Base-by-base conservation (phyloP, 805 yeast genomes). In the Priceomyces medius region DNA sequence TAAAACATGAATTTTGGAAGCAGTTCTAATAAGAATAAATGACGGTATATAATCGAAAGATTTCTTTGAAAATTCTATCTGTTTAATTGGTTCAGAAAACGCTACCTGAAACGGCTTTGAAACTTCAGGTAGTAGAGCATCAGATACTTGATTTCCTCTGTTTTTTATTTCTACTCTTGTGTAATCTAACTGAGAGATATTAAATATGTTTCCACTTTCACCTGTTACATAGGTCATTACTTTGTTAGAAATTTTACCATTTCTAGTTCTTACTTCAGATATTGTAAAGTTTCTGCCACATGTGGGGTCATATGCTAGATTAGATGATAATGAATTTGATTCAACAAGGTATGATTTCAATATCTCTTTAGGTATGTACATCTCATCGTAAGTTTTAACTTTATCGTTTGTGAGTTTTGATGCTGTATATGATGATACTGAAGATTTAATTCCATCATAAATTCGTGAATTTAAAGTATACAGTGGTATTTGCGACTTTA, bases 11-110 rank as follows among this genome's bases (percentile, higher is more conserved):
- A 74, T 45, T 18, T 58, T 59, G 6, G 49, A 46, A 7, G 55
- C 55, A 0, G 79, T 72, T 31, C 80, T 54, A 1, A 74, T 63
- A 1, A 70, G 54, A 5, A 74, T 40, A 12, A 51, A 37, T 31
- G 61, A 58, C 7, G 68, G 50, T 5, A 45, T 37, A 18, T 55
- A 51, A 2, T 54, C 54, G 16, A 53, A 47, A 5, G 44, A 27
- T 3, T 56, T 38, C 1, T 61, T 46, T 1, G 68, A 59, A 3
- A 70, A 50, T 29, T 61, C 60, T 3, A 77, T 64, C 39, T 68
- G 74, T 36, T 64, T 65, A 7, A 77, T 73, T 2, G 67, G 56
- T 2, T 73, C 64, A 3, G 63, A 51, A 13, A 73, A 46, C 17
- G 49, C 39, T 2, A 59, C 43, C 36, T 57, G 52, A 27, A 47